These are phyloP conservation scores for Phaffia australis DNA, from an alignment of 768 basidiomycete genomes.

Conservation along the genomic window DNA sequence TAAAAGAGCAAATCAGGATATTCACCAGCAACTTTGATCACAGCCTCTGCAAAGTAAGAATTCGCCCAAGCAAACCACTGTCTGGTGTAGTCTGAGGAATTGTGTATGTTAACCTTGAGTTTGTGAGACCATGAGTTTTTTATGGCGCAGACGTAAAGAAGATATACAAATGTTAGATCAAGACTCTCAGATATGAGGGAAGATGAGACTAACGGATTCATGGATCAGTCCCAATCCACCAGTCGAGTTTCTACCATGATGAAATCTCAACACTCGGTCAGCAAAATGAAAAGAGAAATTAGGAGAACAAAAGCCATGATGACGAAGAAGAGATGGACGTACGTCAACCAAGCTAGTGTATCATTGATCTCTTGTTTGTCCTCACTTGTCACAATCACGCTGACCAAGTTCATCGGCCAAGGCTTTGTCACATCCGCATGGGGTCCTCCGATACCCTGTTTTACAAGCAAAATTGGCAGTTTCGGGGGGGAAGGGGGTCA, in stretches of 20 bases:
- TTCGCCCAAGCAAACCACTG: constrained; percentile 37
- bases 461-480: too few species aligned
- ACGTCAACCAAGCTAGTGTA: constrained; percentile 48
- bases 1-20: constrained; percentile 61
- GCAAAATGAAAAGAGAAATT: too few species aligned
- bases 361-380: constrained; percentile 57
- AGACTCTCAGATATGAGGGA: constrained; percentile 56
- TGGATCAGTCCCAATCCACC: constrained; percentile 65
- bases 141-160: neutral
- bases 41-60: constrained; percentile 65
- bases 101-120: neutral
- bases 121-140: neutral
- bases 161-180: neutral
- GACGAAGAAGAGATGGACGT: too few species aligned
- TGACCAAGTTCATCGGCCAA: constrained; percentile 75
- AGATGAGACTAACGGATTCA: constrained; percentile 55
- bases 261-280: too few species aligned
- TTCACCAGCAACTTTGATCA: constrained; percentile 60
- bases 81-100: neutral
- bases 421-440: constrained; percentile 63
- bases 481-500: too few species aligned
- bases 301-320: too few species aligned
- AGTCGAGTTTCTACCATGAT: constrained; percentile 51
- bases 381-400: constrained; percentile 62
- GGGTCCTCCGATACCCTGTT: constrained; percentile 49